Base-by-base conservation (phyloP, 352 stramenopile genomes). In the Globisporangium canariense region DNA sequence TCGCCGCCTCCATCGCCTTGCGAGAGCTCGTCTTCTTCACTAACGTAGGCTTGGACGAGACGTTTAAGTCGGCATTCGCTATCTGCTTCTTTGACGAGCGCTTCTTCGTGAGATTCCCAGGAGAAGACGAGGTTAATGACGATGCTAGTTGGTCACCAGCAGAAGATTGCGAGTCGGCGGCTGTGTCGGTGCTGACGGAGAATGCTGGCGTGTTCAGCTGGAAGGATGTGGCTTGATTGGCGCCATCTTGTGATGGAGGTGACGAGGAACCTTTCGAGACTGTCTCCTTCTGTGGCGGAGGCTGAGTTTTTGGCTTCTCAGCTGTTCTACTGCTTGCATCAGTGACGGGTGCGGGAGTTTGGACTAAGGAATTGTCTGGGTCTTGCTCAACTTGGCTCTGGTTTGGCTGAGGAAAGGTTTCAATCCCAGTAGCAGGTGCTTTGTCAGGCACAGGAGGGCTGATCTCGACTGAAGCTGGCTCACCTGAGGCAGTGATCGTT, bases 1-100 rank as follows among this genome's bases (percentile, higher is more conserved):
- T 43, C 36, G 47, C 38, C 11, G 32, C 16, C 5, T 46, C 30
- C 11, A 36, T 28, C 46, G 38, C 38, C 13, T 60, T 65, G 10
- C 28, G 50, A 11, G 60, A 65, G 50, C 34, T 55, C 14, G 11
- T 65, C 50, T 65, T 60, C 36, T 49, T 49, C 14, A 65, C 18
- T 14, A 30, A 30, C 13, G 43, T 18, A 11, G 52, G 14, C 8
- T 46, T 36, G 4, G n/a, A n/a, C 1, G 50, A 9, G 11, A 8
- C 30, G 2, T 4, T 25, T 52, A n/a, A 4, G 8, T 52, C 46
- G 8, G 10, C 32, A 1, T 46, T 20, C n/a, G 3, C 18, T 4
- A 5, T 11, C 10, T 58, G 16, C 9, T 43, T 58, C 32, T 46
- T 46, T 7, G 32, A 46, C 32, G 52, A 58, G 36, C 38, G 13